phyloP scores from a whole-genome alignment of 1,284 basidiomycete genomes.

The Tylopilus sp. region DNA sequence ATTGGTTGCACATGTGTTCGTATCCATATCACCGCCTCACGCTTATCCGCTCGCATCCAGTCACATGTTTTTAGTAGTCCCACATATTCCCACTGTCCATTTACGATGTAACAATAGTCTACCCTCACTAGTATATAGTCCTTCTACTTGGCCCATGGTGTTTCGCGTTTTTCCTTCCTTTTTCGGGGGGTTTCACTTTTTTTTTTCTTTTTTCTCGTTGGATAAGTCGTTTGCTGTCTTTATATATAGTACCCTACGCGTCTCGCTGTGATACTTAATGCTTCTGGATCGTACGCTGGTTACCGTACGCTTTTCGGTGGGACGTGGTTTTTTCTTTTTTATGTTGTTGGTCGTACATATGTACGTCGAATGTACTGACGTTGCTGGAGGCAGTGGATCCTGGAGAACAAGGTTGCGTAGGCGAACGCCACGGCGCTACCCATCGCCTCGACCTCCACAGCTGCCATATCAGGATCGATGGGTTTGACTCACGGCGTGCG shows the following conservation, averaged over 20 bases:
- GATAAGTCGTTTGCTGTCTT: conserved; percentile 2
- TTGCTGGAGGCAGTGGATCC: too few relatives aligned
- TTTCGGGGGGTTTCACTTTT: neutral
- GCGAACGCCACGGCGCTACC: neutral
- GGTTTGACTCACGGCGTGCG: too few relatives aligned
- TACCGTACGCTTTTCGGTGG: conserved; percentile 5
- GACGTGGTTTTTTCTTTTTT: conserved; percentile 8
- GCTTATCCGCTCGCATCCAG: conserved; percentile 20
- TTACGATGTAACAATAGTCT: conserved; percentile 37
- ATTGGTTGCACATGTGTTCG: conserved; percentile 17
- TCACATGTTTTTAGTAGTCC: conserved; percentile 28
- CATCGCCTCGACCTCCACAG: neutral
- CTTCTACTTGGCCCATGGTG: conserved; percentile 12
- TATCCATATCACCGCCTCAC: conserved; percentile 7
- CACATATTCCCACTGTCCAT: conserved; percentile 30
- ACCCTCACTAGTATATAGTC: conserved; percentile 32
- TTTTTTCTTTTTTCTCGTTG: neutral
- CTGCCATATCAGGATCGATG: neutral
- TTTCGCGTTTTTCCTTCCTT: neutral
- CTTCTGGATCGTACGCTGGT: conserved; percentile 12
- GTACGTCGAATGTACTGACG: neutral
- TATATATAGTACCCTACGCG: conserved; percentile 11
- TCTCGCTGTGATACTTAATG: conserved; percentile 4
- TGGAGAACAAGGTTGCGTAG: too few relatives aligned
- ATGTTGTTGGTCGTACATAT: neutral